Evolutionary conservation across 1,284 basidiomycete species (phyloP).

Genomic region (Cryptococcus sp.): DNA sequence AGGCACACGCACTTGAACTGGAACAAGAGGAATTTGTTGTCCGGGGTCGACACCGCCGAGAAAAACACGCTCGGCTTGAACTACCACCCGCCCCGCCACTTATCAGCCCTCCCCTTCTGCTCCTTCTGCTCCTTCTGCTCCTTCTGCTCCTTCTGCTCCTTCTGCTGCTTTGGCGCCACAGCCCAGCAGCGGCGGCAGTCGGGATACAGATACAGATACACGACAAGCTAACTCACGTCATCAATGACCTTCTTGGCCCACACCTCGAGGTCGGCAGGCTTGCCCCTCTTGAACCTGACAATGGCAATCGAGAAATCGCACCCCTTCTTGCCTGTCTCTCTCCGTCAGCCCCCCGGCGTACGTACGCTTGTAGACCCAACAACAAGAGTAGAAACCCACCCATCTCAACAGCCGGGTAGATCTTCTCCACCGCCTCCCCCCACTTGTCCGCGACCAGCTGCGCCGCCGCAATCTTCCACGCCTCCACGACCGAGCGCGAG

Average conservation of each 20-base stretch:
- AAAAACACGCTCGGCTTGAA: slow-evolving; percentile 56
- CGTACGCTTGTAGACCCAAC: no score
- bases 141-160: no score
- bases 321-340: slow-evolving; percentile 69
- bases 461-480: slow-evolving; percentile 81
- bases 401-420: slow-evolving; percentile 79
- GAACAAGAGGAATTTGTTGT: slow-evolving; percentile 80
- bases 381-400: slow-evolving; percentile 18
- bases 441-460: slow-evolving; percentile 69
- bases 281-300: slow-evolving; percentile 81
- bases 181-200: not conserved
- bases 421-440: slow-evolving; percentile 65
- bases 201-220: not conserved
- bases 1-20: slow-evolving; percentile 56
- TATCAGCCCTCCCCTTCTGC: no score
- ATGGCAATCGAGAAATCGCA: slow-evolving; percentile 89
- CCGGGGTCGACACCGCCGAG: slow-evolving; percentile 48
- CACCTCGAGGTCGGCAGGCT: slow-evolving; percentile 65
- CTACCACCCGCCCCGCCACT: slow-evolving; percentile 56
- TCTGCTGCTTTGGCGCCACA: no score
- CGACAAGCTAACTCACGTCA: slow-evolving; percentile 64
- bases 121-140: no score
- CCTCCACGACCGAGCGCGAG: slow-evolving; percentile 69
- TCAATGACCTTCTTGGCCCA: slow-evolving; percentile 70
- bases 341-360: no score